These are phyloP conservation scores for Vitis riparia DNA, from an alignment of 164 flowering plant species.

Conservation along the genomic window DNA sequence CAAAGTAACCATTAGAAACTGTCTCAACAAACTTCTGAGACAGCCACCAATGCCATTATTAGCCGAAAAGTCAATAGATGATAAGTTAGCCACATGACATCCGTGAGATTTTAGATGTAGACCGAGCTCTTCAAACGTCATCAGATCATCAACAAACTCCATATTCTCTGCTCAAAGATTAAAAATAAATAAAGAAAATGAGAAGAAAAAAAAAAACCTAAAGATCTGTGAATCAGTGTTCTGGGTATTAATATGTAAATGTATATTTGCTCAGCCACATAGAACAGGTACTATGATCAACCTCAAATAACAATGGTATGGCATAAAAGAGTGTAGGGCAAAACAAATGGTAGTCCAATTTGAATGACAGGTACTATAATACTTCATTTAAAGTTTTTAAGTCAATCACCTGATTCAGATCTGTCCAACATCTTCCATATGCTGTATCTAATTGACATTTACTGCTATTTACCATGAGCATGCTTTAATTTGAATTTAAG, in stretches of 20 bases:
- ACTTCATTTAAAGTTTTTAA: too few species aligned
- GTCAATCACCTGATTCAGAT: not conserved
- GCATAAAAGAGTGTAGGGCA: too few species aligned
- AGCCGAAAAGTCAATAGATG: conserved; percentile 62
- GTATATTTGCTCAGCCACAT: too few species aligned
- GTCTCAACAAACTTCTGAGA: conserved; percentile 67
- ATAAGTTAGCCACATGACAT: conserved; percentile 80
- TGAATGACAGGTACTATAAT: too few species aligned
- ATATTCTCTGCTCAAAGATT: conserved; percentile 58
- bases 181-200: conserved; percentile 4
- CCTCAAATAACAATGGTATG: too few species aligned
- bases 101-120: conserved; percentile 61
- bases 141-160: conserved; percentile 90
- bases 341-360: too few species aligned
- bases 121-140: conserved; percentile 82
- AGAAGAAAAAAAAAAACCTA: not conserved
- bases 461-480: not conserved
- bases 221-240: too few species aligned
- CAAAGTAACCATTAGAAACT: conserved; percentile 41
- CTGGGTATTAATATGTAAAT: too few species aligned
- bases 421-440: not conserved
- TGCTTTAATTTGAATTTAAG: not conserved
- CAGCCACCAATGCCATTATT: conserved; percentile 83
- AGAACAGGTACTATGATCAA: too few species aligned
- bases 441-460: not conserved